Conservation (phyloP, 2,329 filamentous ascomycete species). For the Ambrosiella cleistominuta region DNA sequence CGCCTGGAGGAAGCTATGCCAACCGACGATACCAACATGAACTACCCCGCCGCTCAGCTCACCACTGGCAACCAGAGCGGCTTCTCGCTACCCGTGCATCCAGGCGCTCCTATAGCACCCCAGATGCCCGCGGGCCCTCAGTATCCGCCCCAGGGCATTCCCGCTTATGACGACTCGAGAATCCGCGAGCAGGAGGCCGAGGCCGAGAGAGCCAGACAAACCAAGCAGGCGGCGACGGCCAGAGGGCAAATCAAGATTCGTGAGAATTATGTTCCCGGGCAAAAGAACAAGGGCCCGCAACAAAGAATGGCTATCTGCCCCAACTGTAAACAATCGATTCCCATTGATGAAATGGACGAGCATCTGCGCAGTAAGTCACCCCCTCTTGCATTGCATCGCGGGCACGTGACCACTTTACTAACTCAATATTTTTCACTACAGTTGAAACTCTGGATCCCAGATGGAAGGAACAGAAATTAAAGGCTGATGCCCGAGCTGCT, state of each 20-base stretch:
- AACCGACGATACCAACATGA: conserved; percentile 32
- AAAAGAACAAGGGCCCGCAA: conserved; percentile 43
- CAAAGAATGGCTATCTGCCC: conserved; percentile 56
- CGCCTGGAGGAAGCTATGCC: conserved; percentile 94
- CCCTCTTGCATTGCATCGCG: too few relatives aligned
- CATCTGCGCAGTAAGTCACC: conserved; percentile 65
- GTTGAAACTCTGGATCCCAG: conserved; percentile 84
- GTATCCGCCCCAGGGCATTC: background rate
- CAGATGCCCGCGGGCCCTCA: conserved; percentile 21
- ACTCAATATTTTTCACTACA: conserved; percentile 18
- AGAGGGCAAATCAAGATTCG: conserved; percentile 71
- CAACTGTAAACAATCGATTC: conserved; percentile 83
- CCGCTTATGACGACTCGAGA: conserved; percentile 38
- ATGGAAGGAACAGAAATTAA: conserved; percentile 91
- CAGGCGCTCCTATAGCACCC: conserved; percentile 22
- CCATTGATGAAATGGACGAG: conserved; percentile 70
- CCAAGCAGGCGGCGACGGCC: conserved; percentile 49
- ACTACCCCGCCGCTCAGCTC: conserved; percentile 22
- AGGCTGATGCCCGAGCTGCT: conserved; percentile 66
- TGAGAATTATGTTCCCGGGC: conserved; percentile 79
- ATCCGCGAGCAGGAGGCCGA: conserved; percentile 46
- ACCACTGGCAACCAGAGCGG: conserved; percentile 17
- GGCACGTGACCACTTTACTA: too few relatives aligned
- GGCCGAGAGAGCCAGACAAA: conserved; percentile 50
- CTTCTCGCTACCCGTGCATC: conserved; percentile 29